Base-by-base conservation (phyloP, 2,329 filamentous ascomycete genomes). In the Volutella citrinella region DNA sequence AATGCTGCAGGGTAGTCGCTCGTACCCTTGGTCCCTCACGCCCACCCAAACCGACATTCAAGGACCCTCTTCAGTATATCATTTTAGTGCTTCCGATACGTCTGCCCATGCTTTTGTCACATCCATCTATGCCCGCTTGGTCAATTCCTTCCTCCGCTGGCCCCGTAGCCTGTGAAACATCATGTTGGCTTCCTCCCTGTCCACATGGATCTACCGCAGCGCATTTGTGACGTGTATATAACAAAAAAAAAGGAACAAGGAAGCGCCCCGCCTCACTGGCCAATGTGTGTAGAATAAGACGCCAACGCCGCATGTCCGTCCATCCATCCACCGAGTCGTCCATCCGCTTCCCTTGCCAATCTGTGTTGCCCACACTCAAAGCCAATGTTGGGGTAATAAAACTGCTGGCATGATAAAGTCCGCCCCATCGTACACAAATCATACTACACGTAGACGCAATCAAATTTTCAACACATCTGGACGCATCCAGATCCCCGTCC, bases 261-360 rank as follows among this genome's bases (percentile, higher is more conserved):
- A 49, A 52, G 53, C 50, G 50, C 50, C 50, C 45, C 30, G 19
- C 46, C 36, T 39, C 45, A 36, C 35, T 42, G 35, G 38, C 42
- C 50, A 51, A 48, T n/a, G n/a, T n/a, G 43, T 51, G 41, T 49
- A 49, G 44, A 49, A n/a, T n/a, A n/a, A 53, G 49, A 52, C 48
- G 43, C 48, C 49, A 51, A 53, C 49, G 49, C 50, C 49, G 23
- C 49, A 49, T 51, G 47, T 46, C 50, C 49, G 23, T 28, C 36
- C 48, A 42, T 48, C 35, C 36, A 23, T 42, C 38, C 43, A 36
- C 43, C 34, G 37, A 38, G 37, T 31, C 45, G 34, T 42, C 22
- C 34, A 30, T 49, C 51, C 32, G 27, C 26, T 25, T 27, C 29
- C 27, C 23, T 40, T 43, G 38, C 48, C 50, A 51, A 50, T 53